These are phyloP conservation scores for Ustilago lituana DNA, from an alignment of 1,284 basidiomycete genomes.

Conservation along the genomic window DNA sequence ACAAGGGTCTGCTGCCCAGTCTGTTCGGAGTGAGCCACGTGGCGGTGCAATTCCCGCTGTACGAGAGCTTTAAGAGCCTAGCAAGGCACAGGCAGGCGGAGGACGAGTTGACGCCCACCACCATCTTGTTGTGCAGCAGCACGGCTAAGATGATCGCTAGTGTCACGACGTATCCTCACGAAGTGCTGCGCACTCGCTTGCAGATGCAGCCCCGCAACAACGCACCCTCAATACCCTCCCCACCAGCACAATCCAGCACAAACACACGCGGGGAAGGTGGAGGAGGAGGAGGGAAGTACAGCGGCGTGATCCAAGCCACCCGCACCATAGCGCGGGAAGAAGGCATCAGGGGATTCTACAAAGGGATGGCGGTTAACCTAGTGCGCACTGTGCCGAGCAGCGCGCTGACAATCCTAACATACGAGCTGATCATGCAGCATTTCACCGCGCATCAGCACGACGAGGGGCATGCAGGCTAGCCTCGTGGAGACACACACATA, in stretches of 20 bases:
- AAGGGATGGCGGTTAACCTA: constrained; percentile 64
- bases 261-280: not conserved
- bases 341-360: constrained; percentile 63
- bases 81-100: constrained; percentile 26
- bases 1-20: constrained; percentile 61
- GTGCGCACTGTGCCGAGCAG: constrained; percentile 63
- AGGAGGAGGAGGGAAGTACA: constrained; percentile 29
- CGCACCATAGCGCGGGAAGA: constrained; percentile 53
- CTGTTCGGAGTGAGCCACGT: constrained; percentile 65
- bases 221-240: not conserved
- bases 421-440: constrained; percentile 65
- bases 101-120: constrained; percentile 32
- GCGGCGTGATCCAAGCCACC: constrained; percentile 54
- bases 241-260: constrained; percentile 4
- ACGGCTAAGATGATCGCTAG: constrained; percentile 66
- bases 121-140: constrained; percentile 60
- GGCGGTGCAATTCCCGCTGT: constrained; percentile 65
- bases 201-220: constrained; percentile 59
- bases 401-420: constrained; percentile 64
- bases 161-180: constrained; percentile 65
- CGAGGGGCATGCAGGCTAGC: no score
- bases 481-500: no score
- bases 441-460: constrained; percentile 12
- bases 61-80: constrained; percentile 60
- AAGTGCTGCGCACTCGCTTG: constrained; percentile 62